Conservation (phyloP, 2,329 filamentous ascomycete species). For the Chaetomium strumarium region DNA sequence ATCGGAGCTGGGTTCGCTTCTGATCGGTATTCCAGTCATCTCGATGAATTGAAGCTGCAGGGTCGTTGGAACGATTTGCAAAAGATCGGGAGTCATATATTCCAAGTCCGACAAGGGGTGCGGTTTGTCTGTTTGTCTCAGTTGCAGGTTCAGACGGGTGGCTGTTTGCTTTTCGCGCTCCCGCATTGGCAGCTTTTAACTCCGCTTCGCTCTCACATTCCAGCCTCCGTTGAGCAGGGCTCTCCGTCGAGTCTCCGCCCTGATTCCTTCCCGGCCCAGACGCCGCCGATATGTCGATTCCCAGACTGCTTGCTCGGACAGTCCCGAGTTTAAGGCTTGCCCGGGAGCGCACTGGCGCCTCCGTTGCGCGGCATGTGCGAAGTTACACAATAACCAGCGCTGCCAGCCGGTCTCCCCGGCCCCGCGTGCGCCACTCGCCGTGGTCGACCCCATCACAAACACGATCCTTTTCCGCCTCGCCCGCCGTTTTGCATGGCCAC, state of each 20-base stretch:
- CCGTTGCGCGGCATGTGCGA: conserved; percentile 18
- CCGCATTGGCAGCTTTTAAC: not conserved
- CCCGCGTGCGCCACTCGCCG: conserved; percentile 7
- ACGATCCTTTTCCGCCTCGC: conserved; percentile 57
- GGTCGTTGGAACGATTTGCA: not conserved
- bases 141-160: not conserved
- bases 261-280: not conserved
- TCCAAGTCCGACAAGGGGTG: not conserved
- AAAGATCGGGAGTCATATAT: no score
- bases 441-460: not conserved
- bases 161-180: conserved; percentile 1
- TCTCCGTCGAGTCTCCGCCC: not conserved
- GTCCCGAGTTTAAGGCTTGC: conserved; percentile 17
- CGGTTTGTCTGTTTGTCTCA: not conserved
- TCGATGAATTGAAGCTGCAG: not conserved
- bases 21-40: not conserved
- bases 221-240: no score
- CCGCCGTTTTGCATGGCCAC: conserved; percentile 64
- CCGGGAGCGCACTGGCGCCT: conserved; percentile 8
- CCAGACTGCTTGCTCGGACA: conserved; percentile 15
- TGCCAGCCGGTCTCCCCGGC: conserved; percentile 2
- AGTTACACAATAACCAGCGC: conserved; percentile 23
- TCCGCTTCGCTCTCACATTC: not conserved
- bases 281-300: conserved; percentile 19
- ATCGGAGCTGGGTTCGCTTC: conserved; percentile 11